phyloP scores from a whole-genome alignment of 192 early-diverging fungal species.

The Cladochytrium replicatum region DNA sequence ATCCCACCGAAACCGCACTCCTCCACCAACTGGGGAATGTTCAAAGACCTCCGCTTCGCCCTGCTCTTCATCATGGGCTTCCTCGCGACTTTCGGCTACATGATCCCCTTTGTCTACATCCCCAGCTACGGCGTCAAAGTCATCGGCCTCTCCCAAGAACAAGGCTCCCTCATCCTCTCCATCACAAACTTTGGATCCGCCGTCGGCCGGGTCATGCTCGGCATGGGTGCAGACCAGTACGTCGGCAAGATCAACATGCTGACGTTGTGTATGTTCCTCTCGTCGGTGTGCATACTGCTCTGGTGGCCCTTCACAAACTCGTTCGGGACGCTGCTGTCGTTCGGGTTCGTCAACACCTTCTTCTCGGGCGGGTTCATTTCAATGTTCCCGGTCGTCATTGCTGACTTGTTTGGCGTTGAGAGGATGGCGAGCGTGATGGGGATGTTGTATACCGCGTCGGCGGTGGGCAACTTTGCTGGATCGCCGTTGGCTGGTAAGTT shows the following conservation, averaged over 20 bases:
- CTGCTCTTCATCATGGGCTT: slow-evolving; percentile 24
- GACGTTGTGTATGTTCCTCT: slow-evolving; percentile 30
- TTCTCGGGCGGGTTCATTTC: slow-evolving; percentile 35
- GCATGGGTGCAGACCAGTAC: slow-evolving; percentile 50
- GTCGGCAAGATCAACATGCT: slow-evolving; percentile 56
- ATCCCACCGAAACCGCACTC: too few species aligned
- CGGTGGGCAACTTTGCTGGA: slow-evolving; percentile 12
- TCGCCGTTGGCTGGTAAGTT: too few species aligned
- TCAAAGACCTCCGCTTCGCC: slow-evolving; percentile 27
- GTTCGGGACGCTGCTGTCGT: slow-evolving; percentile 20
- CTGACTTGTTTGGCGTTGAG: slow-evolving; percentile 5
- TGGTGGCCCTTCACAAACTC: slow-evolving; percentile 41
- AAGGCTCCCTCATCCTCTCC: slow-evolving; percentile 55
- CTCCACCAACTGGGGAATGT: too few species aligned
- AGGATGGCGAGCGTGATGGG: slow-evolving; percentile 7
- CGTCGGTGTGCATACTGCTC: slow-evolving; percentile 15
- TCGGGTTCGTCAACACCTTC: slow-evolving; percentile 15
- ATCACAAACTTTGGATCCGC: slow-evolving; percentile 57
- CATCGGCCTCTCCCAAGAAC: slow-evolving; percentile 44
- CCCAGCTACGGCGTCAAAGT: slow-evolving; percentile 44
- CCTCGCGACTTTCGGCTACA: slow-evolving; percentile 41
- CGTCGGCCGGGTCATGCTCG: slow-evolving; percentile 53
- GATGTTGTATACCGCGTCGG: slow-evolving; percentile 7
- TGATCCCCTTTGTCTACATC: slow-evolving; percentile 48
- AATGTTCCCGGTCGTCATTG: slow-evolving; percentile 24